Evolutionary conservation across 495 filamentous ascomycete species (phyloP).

Genomic region (Tetracladium setigerum): DNA sequence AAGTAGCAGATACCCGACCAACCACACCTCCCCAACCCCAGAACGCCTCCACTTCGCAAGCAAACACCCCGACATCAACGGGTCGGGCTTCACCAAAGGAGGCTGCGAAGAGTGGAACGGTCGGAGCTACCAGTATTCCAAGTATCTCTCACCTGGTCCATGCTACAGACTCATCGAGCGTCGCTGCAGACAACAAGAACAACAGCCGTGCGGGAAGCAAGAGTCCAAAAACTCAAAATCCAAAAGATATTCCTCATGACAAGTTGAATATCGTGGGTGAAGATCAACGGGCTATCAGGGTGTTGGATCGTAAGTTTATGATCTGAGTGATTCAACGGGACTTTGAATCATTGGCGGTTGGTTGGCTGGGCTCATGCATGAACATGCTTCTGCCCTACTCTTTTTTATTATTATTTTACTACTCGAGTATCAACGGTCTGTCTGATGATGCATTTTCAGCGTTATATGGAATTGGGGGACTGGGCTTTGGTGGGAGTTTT

Average conservation of each 20-base stretch:
- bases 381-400: too few relatives aligned
- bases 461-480: too few relatives aligned
- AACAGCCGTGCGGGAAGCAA: conserved; percentile 26
- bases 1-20: conserved; percentile 4
- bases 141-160: conserved; percentile 28
- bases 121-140: conserved; percentile 25
- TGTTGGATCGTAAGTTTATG: conserved; percentile 49
- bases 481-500: too few relatives aligned
- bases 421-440: background rate
- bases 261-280: conserved; percentile 56
- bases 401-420: background rate
- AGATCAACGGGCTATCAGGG: conserved; percentile 56
- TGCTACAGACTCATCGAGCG: conserved; percentile 20
- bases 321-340: conserved; percentile 8
- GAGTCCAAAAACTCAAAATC: conserved; percentile 28
- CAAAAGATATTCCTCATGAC: conserved; percentile 55
- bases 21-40: conserved; percentile 10
- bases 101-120: conserved; percentile 1
- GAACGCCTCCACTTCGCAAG: conserved; percentile 6
- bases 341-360: background rate
- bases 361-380: background rate
- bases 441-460: background rate
- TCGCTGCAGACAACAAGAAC: conserved; percentile 29
- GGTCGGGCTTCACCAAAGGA: conserved; percentile 11
- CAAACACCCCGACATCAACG: conserved; percentile 16